Conservation (phyloP, 2,329 filamentous ascomycete species). For the Monosporascus sp. region DNA sequence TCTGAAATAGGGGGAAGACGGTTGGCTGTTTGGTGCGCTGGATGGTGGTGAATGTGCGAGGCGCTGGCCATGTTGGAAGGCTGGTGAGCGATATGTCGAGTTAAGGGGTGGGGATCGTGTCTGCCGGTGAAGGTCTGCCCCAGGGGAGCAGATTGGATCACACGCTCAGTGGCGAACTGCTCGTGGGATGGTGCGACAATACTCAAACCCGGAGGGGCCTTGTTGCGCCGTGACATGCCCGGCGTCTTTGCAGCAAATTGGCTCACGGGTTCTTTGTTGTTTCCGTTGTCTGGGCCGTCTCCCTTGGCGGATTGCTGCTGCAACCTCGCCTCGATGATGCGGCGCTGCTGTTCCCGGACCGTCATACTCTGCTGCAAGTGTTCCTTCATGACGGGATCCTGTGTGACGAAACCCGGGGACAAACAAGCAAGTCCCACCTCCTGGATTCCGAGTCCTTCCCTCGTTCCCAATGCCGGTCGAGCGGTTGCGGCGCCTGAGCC, state of each 20-base stretch:
- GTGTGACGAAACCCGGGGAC: slow-evolving; percentile 91
- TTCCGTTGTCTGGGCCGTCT: slow-evolving; percentile 54
- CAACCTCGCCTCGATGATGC: slow-evolving; percentile 86
- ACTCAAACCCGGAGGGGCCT: slow-evolving; percentile 81
- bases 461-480: slow-evolving; percentile 70
- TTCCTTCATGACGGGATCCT: slow-evolving; percentile 94
- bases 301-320: slow-evolving; percentile 83
- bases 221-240: slow-evolving; percentile 64
- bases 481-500: slow-evolving; percentile 52
- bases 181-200: slow-evolving; percentile 93
- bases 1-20: slow-evolving; percentile 90
- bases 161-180: slow-evolving; percentile 86
- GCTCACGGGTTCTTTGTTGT: slow-evolving; percentile 42
- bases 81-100: slow-evolving; percentile 73
- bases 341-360: slow-evolving; percentile 87
- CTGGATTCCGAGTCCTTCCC: slow-evolving; percentile 77
- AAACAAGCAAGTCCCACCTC: slow-evolving; percentile 91
- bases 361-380: slow-evolving; percentile 91
- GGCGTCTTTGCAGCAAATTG: slow-evolving; percentile 64
- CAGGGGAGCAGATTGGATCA: slow-evolving; percentile 93
- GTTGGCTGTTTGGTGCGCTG: slow-evolving; percentile 83
- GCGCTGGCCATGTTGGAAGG: slow-evolving; percentile 77
- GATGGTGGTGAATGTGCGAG: slow-evolving; percentile 86
- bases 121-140: slow-evolving; percentile 93
- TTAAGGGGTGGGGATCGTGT: slow-evolving; percentile 69